A percentile compares a stretch with the other conserved stretches of the same genome.
Conservation (phyloP, 2,329 filamentous ascomycete genomes). For the Venturia nashicola region DNA sequence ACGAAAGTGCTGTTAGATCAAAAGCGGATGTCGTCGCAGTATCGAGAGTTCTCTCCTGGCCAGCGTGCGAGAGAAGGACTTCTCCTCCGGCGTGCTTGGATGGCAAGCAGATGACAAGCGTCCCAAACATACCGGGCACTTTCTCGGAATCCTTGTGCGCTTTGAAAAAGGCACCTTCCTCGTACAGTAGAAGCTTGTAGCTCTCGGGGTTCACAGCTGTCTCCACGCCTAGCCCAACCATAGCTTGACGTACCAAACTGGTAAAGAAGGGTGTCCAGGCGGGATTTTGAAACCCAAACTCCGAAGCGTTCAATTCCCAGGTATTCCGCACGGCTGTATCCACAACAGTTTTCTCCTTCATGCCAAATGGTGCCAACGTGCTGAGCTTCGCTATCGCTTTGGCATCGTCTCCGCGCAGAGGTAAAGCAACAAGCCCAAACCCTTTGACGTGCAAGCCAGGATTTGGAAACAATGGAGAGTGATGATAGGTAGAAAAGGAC, state of each 20-base stretch:
- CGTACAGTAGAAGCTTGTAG: slow-evolving; percentile 14
- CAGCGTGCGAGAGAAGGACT: too few relatives aligned
- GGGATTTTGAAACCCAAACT: too few relatives aligned
- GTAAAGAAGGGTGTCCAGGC: too few relatives aligned
- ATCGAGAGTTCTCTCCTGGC: slow-evolving; percentile 17
- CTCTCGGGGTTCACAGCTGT: background rate
- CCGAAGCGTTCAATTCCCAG: too few relatives aligned
- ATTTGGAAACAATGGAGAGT: background rate
- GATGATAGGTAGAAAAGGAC: background rate
- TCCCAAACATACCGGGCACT: background rate
- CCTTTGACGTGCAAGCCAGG: background rate
- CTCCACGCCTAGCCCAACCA: too few relatives aligned
- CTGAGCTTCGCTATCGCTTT: background rate
- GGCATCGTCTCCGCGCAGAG: background rate
- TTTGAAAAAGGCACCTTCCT: slow-evolving; percentile 16
- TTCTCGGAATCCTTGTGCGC: slow-evolving; percentile 11
- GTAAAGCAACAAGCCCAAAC: background rate
- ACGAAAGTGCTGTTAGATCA: slow-evolving; percentile 14
- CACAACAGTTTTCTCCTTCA: too few relatives aligned
- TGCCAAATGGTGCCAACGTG: background rate
- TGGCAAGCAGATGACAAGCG: too few relatives aligned
- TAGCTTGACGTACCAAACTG: too few relatives aligned
- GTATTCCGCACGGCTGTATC: too few relatives aligned
- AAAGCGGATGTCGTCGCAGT: slow-evolving; percentile 18
- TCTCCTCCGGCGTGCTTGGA: too few relatives aligned